These are phyloP conservation scores for Suhomyces maxii DNA, from an alignment of 1,139 yeast species.

Conservation along the genomic window DNA sequence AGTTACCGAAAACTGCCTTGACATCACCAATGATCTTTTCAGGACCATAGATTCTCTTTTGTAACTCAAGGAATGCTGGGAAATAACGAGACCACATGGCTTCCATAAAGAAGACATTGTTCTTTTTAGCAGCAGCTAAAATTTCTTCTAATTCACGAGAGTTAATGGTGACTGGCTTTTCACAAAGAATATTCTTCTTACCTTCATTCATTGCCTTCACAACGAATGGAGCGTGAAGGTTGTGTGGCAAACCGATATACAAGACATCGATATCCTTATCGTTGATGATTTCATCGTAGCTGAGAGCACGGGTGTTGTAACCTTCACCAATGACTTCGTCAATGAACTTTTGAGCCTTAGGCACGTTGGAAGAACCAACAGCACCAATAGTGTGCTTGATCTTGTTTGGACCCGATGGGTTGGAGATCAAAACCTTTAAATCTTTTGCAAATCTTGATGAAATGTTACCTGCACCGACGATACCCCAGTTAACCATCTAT, in stretches of 20 bases:
- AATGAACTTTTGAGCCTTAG: conserved; percentile 30
- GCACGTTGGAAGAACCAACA: conserved; percentile 31
- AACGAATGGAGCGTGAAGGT: conserved; percentile 52
- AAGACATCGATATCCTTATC: conserved; percentile 51
- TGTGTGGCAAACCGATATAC: conserved; percentile 62
- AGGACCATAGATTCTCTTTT: conserved; percentile 37
- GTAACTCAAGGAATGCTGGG: conserved; percentile 46
- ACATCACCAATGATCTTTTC: conserved; percentile 50
- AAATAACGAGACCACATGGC: conserved; percentile 68
- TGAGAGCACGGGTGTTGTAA: conserved; percentile 11
- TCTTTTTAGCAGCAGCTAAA: conserved; percentile 44
- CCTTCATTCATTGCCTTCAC: conserved; percentile 50
- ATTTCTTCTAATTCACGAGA: conserved; percentile 46
- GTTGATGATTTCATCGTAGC: conserved; percentile 37
- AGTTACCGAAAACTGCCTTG: conserved; percentile 41
- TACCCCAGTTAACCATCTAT: conserved; percentile 35
- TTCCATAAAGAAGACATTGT: conserved; percentile 57
- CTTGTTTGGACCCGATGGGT: conserved; percentile 23
- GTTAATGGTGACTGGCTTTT: conserved; percentile 61
- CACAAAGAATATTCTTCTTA: conserved; percentile 58
- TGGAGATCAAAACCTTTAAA: conserved; percentile 23
- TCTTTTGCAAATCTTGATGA: conserved; percentile 42
- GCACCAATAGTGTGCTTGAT: conserved; percentile 30
- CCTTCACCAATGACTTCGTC: conserved; percentile 19
- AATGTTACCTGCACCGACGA: conserved; percentile 49